Evolutionary conservation across 2,329 filamentous ascomycete species (phyloP), one percentile per base, ranked within the genome.

Genomic region (Cryphonectria naterciae): DNA sequence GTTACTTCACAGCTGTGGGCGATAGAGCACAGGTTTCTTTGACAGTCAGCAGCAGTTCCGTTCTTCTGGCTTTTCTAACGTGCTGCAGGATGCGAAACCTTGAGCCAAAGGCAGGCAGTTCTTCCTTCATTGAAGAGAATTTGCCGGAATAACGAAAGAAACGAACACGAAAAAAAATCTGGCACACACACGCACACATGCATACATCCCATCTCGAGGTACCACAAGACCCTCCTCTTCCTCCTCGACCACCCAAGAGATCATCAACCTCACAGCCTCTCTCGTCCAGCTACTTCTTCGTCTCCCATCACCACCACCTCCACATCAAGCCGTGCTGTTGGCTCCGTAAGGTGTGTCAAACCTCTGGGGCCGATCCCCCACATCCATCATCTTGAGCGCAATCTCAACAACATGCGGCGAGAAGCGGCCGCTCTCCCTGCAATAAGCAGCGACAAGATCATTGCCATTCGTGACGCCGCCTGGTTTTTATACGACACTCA

Each of bases 401-500:
- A 85, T 74, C 75, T 88, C 85, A 13, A 80, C 84, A 22, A 86
- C 72, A 0, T 82, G 76, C 5, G 72, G 74, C 0, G 84, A 80
- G 75, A 86, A 85, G 68, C 81, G 81, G 68, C 80, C 79, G 60
- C 79, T 80, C 7, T 81, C 77, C 49, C 84, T 81, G 11, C 82
- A 82, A 75, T 88, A 88, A 2, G 85, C 85, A 25, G 84, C 83
- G 61, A 87, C 83, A 68, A 88, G 80, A 70, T 88, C 87, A 74
- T 88, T 87, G 43, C 86, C 86, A 72, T 88, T 88, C 17, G 86
- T 88, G 68, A 88, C 78, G 66, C 85, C 85, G n/a, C 85, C 85
- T 86, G 54, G 10, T n/a, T 41, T 8, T 17, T 7, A 2, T 13
- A 35, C 19, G 13, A 15, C 39, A 11, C 19, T 65, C 28, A 65